These are phyloP conservation scores for Tagetes erecta DNA, from an alignment of 129 eudicot genomes.

Conservation along the genomic window DNA sequence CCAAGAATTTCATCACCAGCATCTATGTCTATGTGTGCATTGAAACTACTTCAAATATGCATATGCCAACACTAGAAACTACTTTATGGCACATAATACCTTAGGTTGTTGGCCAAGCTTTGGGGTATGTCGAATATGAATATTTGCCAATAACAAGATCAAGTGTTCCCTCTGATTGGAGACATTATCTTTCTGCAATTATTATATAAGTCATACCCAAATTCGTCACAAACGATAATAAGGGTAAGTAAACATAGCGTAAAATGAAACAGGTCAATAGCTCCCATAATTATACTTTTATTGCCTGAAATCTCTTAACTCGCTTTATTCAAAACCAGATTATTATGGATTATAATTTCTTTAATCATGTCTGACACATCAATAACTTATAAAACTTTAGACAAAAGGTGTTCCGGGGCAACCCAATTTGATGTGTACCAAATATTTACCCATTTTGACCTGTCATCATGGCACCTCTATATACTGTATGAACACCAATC, in stretches of 20 bases:
- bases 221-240: slow-evolving; percentile 12
- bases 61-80: slow-evolving; percentile 9
- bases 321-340: neutral
- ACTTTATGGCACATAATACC: slow-evolving; percentile 38
- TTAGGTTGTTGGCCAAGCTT: slow-evolving; percentile 77
- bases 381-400: neutral
- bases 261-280: neutral
- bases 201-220: slow-evolving; percentile 6
- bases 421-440: slow-evolving; percentile 8
- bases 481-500: slow-evolving; percentile 9
- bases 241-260: neutral
- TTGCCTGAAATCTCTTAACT: neutral
- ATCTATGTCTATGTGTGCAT: neutral
- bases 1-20: slow-evolving; percentile 17
- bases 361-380: neutral
- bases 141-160: slow-evolving; percentile 80
- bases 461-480: neutral
- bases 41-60: neutral
- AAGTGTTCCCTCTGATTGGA: slow-evolving; percentile 93
- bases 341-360: neutral
- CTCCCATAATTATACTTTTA: neutral
- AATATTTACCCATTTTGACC: slow-evolving; percentile 3
- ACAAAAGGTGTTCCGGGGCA: neutral
- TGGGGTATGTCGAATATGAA: slow-evolving; percentile 76
- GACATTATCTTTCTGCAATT: slow-evolving; percentile 82